Base-by-base conservation (phyloP, 768 basidiomycete species). In the Psilocybe sp. region DNA sequence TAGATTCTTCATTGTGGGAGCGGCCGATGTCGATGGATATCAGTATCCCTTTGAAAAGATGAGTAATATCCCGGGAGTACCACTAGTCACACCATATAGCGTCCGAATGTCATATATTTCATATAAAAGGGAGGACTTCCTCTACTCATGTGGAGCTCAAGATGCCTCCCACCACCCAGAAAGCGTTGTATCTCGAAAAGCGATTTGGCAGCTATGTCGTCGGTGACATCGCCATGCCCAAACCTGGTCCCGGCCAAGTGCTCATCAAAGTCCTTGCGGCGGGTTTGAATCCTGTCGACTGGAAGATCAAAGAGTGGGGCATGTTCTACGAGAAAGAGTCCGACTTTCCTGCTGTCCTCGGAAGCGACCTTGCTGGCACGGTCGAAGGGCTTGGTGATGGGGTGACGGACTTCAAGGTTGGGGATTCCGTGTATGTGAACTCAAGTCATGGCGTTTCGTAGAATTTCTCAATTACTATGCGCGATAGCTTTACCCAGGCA, bases 271-370 rank as follows among this genome's bases (percentile, higher is more conserved):
- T 76, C 44, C 55, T 68, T 35, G 56, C 73, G 0, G 58, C 63
- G 5, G 74, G 67, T 2, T 66, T 81, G 11, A 79, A 81, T 55
- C 80, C 79, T 9, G 53, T 73, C 37, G 81, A 83, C 51, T 78
- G 77, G 63, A 79, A 78, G 57, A 68, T 79, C 28, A 76, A 76
- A 49, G 70, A 64, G 44, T 65, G 65, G 42, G 70, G 69, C 1
- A 54, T 67, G 20, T 69, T 70, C 47, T 59, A 74, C 35, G 65
- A 69, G 18, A 54, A 67, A 14, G 23, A 28, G 23, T 28, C 23
- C 7, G 23, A 28, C 23, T 81, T 64, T 51, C 81, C 77, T 6
- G 69, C 68, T 4, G 63, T 81, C 0, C 51, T 76, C 1, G 81
- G 81, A 1, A 64, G 59, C 13, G 80, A 83, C 40, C 69, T 69